Evolutionary conservation across 2,329 filamentous ascomycete genomes (phyloP).

Genomic region (Aspergillus fijiensis): DNA sequence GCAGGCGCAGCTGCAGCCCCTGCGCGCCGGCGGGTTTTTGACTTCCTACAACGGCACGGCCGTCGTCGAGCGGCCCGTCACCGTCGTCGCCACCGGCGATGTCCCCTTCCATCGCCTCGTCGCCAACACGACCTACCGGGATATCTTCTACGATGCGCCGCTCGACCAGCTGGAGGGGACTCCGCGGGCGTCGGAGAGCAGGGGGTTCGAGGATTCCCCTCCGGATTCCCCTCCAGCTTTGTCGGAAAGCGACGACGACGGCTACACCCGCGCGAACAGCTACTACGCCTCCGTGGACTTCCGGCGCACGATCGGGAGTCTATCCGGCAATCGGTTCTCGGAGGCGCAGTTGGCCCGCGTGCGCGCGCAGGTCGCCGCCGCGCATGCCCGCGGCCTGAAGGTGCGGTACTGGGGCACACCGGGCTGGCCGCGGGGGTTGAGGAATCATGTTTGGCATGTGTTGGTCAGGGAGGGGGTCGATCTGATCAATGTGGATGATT

Average conservation of each 20-base stretch:
- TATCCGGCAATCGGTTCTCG: conserved; percentile 51
- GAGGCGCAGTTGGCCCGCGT: conserved; percentile 46
- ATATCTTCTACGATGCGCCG: conserved; percentile 53
- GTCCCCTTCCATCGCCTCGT: conserved; percentile 43
- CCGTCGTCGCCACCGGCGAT: conserved; percentile 50
- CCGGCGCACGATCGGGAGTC: conserved; percentile 51
- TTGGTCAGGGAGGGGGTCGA: conserved; percentile 59
- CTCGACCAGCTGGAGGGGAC: conserved; percentile 27
- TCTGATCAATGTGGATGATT: conserved; percentile 62
- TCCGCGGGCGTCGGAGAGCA: not conserved
- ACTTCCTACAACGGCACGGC: conserved; percentile 45
- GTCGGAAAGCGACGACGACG: not conserved
- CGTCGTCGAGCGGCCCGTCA: conserved; percentile 42
- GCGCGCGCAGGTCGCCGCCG: conserved; percentile 48
- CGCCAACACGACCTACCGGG: conserved; percentile 42
- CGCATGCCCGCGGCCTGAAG: conserved; percentile 54
- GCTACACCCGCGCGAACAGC: conserved; percentile 57
- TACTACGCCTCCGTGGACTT: conserved; percentile 67
- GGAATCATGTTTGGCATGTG: conserved; percentile 58
- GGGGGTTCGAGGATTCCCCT: not conserved
- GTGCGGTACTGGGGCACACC: conserved; percentile 63
- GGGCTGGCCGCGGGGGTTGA: conserved; percentile 54
- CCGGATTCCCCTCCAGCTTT: too few relatives aligned
- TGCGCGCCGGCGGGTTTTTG: conserved; percentile 46
- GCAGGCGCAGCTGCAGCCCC: conserved; percentile 38